Evolutionary conservation across 2,329 filamentous ascomycete genomes (phyloP).

Genomic region (Penicillium concentricum): DNA sequence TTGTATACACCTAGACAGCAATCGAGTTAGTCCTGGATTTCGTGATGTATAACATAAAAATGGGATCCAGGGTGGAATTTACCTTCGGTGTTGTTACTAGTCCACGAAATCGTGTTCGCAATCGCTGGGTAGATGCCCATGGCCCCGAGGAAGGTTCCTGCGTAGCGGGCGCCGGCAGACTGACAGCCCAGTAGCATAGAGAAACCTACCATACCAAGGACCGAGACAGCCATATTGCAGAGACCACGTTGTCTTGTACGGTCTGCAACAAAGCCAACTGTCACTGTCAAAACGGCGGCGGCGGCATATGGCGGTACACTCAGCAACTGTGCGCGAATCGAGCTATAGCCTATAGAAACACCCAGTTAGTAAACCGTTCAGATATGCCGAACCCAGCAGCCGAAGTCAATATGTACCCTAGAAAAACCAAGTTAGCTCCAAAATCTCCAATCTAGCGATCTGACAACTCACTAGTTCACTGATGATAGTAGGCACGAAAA

Average conservation of each 20-base stretch:
- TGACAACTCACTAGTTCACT: conserved; percentile 45
- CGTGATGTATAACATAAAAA: not conserved
- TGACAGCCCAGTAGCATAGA: conserved; percentile 69
- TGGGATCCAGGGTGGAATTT: not conserved
- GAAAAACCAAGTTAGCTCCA: not conserved
- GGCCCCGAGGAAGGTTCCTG: conserved; percentile 78
- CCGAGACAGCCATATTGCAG: conserved; percentile 72
- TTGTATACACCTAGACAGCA: conserved; percentile 68
- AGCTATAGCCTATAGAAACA: conserved; percentile 50
- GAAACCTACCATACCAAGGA: conserved; percentile 75
- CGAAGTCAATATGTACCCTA: not conserved
- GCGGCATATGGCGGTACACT: conserved; percentile 73
- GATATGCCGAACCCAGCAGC: not conserved
- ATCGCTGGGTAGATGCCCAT: conserved; percentile 87
- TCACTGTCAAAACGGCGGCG: conserved; percentile 67
- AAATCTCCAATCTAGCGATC: not conserved
- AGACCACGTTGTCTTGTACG: conserved; percentile 69
- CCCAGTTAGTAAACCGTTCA: not conserved
- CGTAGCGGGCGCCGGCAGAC: conserved; percentile 70
- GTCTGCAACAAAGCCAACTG: conserved; percentile 74
- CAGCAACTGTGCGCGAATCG: conserved; percentile 67
- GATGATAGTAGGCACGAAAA: conserved; percentile 75
- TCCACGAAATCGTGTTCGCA: conserved; percentile 83
- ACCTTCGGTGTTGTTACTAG: conserved; percentile 78
- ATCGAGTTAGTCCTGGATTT: conserved; percentile 3